These are phyloP conservation scores for Polygonum aviculare DNA, from an alignment of 148 eudicot genomes.

Conservation along the genomic window DNA sequence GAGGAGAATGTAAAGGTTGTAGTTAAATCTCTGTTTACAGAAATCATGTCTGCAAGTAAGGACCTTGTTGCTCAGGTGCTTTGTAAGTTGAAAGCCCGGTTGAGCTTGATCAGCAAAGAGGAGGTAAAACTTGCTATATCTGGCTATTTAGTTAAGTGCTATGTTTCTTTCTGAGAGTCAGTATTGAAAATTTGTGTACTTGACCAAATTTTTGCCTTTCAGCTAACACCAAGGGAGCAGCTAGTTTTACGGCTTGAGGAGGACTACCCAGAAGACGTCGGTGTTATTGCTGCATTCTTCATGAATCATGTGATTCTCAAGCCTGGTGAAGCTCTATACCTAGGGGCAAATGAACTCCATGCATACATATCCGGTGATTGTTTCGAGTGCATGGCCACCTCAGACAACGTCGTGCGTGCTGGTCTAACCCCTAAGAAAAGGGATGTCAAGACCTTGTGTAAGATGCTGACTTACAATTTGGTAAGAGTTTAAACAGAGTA, in stretches of 20 bases:
- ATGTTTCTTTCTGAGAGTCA: not conserved
- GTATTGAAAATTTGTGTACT: not conserved
- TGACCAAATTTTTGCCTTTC: conserved; percentile 1
- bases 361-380: conserved; percentile 88
- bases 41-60: conserved; percentile 69
- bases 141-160: not conserved
- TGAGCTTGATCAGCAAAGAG: conserved; percentile 31
- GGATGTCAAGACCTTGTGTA: conserved; percentile 70
- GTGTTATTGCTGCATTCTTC: conserved; percentile 72
- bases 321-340: conserved; percentile 76
- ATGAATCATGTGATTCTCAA: conserved; percentile 73
- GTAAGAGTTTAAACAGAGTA: conserved; percentile 20
- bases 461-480: conserved; percentile 95
- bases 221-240: conserved; percentile 71
- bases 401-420: conserved; percentile 98
- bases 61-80: conserved; percentile 44
- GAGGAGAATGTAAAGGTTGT: conserved; percentile 41
- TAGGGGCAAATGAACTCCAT: conserved; percentile 93
- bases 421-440: conserved; percentile 83
- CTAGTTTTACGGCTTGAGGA: conserved; percentile 61
- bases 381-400: conserved; percentile 94
- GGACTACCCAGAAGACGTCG: conserved; percentile 80
- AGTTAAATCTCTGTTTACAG: conserved; percentile 47
- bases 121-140: conserved; percentile 22
- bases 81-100: conserved; percentile 48